A percentile compares a stretch with the other conserved stretches of the same genome.
These are phyloP conservation scores for Penstemon davidsonii DNA, from an alignment of 257 asterid genomes.

Conservation along the genomic window DNA sequence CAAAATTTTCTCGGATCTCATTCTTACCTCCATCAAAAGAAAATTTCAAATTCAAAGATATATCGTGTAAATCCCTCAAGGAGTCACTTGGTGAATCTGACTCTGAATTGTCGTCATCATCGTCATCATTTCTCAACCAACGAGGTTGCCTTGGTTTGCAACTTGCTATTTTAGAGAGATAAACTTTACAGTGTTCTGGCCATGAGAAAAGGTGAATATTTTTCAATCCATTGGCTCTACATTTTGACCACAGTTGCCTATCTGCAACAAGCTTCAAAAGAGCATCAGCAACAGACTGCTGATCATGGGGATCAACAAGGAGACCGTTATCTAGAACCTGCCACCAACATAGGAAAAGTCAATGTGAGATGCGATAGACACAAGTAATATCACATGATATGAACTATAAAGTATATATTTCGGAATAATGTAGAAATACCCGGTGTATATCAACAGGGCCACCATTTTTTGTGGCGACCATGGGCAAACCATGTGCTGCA, in stretches of 20 bases:
- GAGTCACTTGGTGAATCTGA: slow-evolving; percentile 99
- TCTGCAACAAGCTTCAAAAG: slow-evolving; percentile 95
- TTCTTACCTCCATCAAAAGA: slow-evolving; percentile 85
- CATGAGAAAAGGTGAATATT: slow-evolving; percentile 96
- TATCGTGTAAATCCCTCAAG: slow-evolving; percentile 91
- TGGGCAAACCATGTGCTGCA: slow-evolving; percentile 69
- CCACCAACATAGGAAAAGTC: slow-evolving; percentile 57
- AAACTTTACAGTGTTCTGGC: slow-evolving; percentile 96
- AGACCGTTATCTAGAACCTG: slow-evolving; percentile 96
- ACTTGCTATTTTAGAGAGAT: slow-evolving; percentile 79
- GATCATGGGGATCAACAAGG: slow-evolving; percentile 92
- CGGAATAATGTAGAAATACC: slow-evolving; percentile 32
- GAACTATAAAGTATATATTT: slow-evolving; percentile 4
- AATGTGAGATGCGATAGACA: slow-evolving; percentile 34
- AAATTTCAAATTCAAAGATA: slow-evolving; percentile 89
- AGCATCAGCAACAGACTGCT: slow-evolving; percentile 89
- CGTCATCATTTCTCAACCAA: slow-evolving; percentile 70
- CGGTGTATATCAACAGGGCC: slow-evolving; percentile 71
- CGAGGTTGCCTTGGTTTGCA: slow-evolving; percentile 99
- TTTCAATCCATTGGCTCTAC: slow-evolving; percentile 91
- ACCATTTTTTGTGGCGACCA: slow-evolving; percentile 70
- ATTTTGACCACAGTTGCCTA: slow-evolving; percentile 91
- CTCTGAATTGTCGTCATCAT: slow-evolving; percentile 87
- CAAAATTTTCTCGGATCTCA: slow-evolving; percentile 52
- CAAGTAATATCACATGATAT: slow-evolving; percentile 6